Evolutionary conservation across 2,329 filamentous ascomycete genomes (phyloP), one percentile per base, ranked within the genome.

Genomic region (Mariannaea sp.): DNA sequence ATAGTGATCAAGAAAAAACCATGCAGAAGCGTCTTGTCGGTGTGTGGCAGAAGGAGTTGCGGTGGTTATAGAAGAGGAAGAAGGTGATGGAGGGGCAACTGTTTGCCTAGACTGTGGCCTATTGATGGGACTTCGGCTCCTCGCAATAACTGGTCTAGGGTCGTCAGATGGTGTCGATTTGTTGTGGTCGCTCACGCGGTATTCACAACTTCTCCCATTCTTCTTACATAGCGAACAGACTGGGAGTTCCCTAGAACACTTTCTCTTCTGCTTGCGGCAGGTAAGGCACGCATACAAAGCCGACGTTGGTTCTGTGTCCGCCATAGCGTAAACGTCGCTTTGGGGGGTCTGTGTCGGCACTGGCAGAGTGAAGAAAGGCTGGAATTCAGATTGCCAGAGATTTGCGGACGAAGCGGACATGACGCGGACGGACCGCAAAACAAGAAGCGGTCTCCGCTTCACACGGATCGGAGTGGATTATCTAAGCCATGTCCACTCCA

Each of bases 181-280:
- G 17, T 10, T 5, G 33, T 13, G 33, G 41, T 19, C 19, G 27
- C 27, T 22, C 3, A 19, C 3, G 26, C n/a, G 14, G 5, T 51
- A 51, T 2, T 32, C 17, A 7, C 49, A 45, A 1, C 19, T 13
- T 17, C 39, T 38, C 24, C 32, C 14, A 12, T 33, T 22, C 10
- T 35, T 49, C 9, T n/a, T 33, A 12, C 50, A 53, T 3, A 49
- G 19, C 2, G 22, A 36, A 14, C 50, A 49, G 16, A 22, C 29
- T 5, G 50, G 50, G 1, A 53, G 13, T 14, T 53, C 50, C 16
- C 27, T 35, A 8, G 29, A 49, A 43, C 50, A 53, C 40, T 27
- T 48, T 13, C 50, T 16, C 26, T 53, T 53, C 20, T 49, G 50
- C n/a, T 39, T 53, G 32, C 44, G 50, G 10, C 50, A 53, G 12